Evolutionary conservation across 1,284 basidiomycete species (phyloP).

Genomic region (Trametes pubescens): DNA sequence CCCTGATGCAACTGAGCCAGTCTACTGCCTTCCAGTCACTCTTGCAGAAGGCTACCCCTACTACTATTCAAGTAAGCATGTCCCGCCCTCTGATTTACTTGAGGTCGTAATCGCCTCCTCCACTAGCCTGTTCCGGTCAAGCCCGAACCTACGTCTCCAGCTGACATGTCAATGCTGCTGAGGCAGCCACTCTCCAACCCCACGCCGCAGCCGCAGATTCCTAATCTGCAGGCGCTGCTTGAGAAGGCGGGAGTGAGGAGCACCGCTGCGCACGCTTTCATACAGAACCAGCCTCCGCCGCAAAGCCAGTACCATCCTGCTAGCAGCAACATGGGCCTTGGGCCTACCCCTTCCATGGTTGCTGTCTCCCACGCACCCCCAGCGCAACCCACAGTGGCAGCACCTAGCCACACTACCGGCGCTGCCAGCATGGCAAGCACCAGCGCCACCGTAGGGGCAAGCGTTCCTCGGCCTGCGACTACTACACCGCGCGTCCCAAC

Average conservation of each 20-base stretch:
- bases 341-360: background rate
- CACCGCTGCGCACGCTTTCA: conserved; percentile 26
- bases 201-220: conserved; percentile 22
- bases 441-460: background rate
- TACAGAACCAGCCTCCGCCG: conserved; percentile 17
- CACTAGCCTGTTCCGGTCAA: conserved; percentile 11
- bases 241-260: conserved; percentile 33
- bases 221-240: conserved; percentile 30
- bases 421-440: background rate
- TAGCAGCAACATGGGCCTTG: conserved; percentile 11
- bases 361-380: background rate
- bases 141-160: conserved; percentile 22
- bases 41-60: conserved; percentile 19
- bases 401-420: background rate
- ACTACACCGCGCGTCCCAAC: conserved; percentile 21
- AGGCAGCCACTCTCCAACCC: conserved; percentile 14
- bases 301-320: conserved; percentile 18
- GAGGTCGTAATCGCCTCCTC: background rate
- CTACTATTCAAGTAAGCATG: conserved; percentile 12
- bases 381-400: background rate
- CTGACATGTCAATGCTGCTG: conserved; percentile 23
- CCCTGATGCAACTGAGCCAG: conserved; percentile 31
- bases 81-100: background rate
- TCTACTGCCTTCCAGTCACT: conserved; percentile 32
- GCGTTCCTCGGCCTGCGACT: background rate